These are phyloP conservation scores for Pseudocercospora fijiensis DNA, from an alignment of 2,329 filamentous ascomycete species.

Conservation along the genomic window DNA sequence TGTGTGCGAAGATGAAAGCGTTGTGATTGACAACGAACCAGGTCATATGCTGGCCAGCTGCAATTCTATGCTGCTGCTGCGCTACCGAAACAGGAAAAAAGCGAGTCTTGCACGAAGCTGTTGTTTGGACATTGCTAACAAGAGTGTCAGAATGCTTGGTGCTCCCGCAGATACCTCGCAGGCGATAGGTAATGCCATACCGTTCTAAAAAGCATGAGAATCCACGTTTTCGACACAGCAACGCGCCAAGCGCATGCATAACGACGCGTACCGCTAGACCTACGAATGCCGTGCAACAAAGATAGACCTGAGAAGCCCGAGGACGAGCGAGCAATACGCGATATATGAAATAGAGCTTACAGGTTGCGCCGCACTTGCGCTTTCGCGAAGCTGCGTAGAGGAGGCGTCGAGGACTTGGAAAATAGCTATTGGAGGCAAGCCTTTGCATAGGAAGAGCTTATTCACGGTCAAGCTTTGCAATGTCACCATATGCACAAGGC, in stretches of 20 bases:
- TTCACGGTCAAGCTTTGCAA: neutral
- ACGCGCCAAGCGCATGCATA: neutral
- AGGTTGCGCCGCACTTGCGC: neutral
- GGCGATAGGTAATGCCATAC: conserved; percentile 37
- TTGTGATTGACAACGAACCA: neutral
- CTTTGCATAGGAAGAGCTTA: neutral
- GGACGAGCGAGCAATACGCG: neutral
- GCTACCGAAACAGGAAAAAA: conserved; percentile 40
- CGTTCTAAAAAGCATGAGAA: conserved; percentile 26
- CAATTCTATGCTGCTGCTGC: conserved; percentile 41
- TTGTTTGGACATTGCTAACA: conserved; percentile 1
- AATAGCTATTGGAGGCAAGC: neutral
- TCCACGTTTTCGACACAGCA: neutral
- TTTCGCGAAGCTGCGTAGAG: neutral
- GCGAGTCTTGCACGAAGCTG: conserved; percentile 12
- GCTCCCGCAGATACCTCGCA: conserved; percentile 37
- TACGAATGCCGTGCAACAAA: neutral
- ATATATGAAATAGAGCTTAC: neutral
- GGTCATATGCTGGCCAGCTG: conserved; percentile 42
- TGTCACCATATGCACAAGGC: neutral
- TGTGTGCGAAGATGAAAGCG: neutral
- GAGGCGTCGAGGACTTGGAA: neutral
- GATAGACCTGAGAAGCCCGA: neutral
- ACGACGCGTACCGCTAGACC: neutral
- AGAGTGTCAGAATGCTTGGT: conserved; percentile 32